Base-by-base conservation (phyloP, 108 stramenopile genomes). In the Skeletonema menzelii region DNA sequence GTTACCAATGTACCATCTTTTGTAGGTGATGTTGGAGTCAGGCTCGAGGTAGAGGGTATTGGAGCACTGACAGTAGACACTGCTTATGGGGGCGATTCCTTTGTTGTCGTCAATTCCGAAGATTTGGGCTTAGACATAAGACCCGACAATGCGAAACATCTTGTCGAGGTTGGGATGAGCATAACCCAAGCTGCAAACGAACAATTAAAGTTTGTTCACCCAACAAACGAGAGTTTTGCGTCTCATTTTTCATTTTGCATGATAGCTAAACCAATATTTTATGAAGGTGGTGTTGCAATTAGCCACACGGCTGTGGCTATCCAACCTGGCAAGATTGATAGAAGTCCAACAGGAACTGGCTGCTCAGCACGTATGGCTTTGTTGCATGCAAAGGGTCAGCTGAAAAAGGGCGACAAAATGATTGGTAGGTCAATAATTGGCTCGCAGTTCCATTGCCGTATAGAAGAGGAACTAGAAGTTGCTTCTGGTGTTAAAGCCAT, bases 81-180 rank as follows among this genome's bases (percentile, higher is more conserved):
- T 35, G 80, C 80, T 20, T 82, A 66, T 63, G 80, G 80, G 10
- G 80, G 80, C 15, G 76, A 76, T 75, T 77, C 61, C 44, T 82
- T 76, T 37, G 69, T 37, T 37, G 55, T 82, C 15, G 80, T 77
- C 8, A 63, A 82, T 59, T 37, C 70, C 31, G 6, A 40, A 15
- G 19, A 44, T 38, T 1, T 24, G 12, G 56, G 17, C 59, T 24
- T 58, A 13, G 22, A 27, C 58, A 58, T 58, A 14, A 27, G 28
- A 4, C 31, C 42, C 13, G 27, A 27, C 1, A 47, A 72, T 11
- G 42, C 47, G 6, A 24, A 42, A 13, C 24, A 12, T 27, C 63
- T 72, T 8, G 12, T 19, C 13, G 30, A 27, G 44, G 34, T 60
- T 17, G 67, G 67, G 15, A 59, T 60, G 34, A 60, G 27, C 14